Base-by-base conservation (phyloP, 1,284 basidiomycete genomes). In the Trichosporon sp. region DNA sequence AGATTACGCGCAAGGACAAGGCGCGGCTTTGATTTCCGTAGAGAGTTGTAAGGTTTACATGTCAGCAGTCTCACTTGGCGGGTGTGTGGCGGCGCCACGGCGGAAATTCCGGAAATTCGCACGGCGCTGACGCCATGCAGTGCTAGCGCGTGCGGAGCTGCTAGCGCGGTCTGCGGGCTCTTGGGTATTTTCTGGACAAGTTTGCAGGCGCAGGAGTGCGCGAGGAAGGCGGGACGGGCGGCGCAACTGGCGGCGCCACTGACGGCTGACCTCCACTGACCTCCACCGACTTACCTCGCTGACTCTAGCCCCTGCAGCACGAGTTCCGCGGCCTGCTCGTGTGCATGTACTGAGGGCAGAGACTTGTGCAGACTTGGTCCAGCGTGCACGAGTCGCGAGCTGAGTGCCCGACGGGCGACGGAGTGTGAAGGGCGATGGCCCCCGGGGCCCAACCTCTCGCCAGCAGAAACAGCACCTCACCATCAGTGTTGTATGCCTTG, bases 1-100 rank as follows among this genome's bases (percentile, higher is more conserved):
- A 83, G 13, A 76, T 85, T n/a, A 80, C 81, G 21, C 76, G 85
- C 60, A 84, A 83, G 73, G 82, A 76, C 60, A 31, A 21, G 38
- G 18, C 62, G 63, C 67, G 67, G 69, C 69, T 70, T 56, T 70
- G 62, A 35, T 29, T 21, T 27, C n/a, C 15, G 35, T 58, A 38
- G 13, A 42, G 64, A 23, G 65, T 65, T 51, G 25, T 31, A 53
- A 65, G 34, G 21, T 65, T 31, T 51, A 32, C 27, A 60, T 60
- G 56, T 60, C 56, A 60, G 56, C 56, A 60, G 56, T n/a, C 47
- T 32, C 56, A 32, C 27, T 27, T 60, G 27, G 27, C 13, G 27
- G 21, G 9, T 4, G 5, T 31, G 6, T 31, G 27, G 27, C 56
- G 27, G 29, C 27, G 27, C 44, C 18, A 21, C 44, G 44, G 18